A percentile compares a stretch with the other conserved stretches of the same genome.
Conservation (phyloP, 83 land plant genomes). For the Picea abies region DNA sequence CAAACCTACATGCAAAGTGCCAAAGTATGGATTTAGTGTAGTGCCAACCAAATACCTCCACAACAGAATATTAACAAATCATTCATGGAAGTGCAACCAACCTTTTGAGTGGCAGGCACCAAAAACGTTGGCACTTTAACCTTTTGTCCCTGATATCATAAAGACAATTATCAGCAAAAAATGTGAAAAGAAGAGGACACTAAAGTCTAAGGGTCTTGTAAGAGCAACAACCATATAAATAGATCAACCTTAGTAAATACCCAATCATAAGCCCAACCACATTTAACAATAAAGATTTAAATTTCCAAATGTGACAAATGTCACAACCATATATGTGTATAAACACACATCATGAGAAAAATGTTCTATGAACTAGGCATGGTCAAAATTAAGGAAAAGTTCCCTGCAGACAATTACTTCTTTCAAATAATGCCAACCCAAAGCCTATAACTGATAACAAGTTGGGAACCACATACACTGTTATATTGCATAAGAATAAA, state of each 20-base stretch:
- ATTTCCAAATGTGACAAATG: neutral
- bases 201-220: neutral
- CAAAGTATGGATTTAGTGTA: neutral
- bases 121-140: slow-evolving; percentile 95
- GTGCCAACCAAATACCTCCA: neutral
- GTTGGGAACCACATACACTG: neutral
- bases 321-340: neutral
- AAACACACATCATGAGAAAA: neutral
- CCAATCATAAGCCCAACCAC: neutral
- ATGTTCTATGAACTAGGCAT: too few species aligned
- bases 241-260: neutral
- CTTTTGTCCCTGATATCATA: slow-evolving; percentile 67
- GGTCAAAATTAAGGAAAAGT: too few species aligned
- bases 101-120: slow-evolving; percentile 95
- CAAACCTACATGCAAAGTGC: slow-evolving; percentile 62
- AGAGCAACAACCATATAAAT: neutral
- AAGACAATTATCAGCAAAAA: slow-evolving; percentile 1
- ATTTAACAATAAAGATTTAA: neutral
- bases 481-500: neutral
- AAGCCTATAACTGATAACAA: neutral
- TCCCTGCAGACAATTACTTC: neutral
- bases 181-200: neutral
- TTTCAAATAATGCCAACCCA: neutral
- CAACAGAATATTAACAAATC: neutral
- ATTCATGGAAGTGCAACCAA: slow-evolving; percentile 8